Evolutionary conservation across 768 basidiomycete species (phyloP).

Genomic region (Podaxis sp.): DNA sequence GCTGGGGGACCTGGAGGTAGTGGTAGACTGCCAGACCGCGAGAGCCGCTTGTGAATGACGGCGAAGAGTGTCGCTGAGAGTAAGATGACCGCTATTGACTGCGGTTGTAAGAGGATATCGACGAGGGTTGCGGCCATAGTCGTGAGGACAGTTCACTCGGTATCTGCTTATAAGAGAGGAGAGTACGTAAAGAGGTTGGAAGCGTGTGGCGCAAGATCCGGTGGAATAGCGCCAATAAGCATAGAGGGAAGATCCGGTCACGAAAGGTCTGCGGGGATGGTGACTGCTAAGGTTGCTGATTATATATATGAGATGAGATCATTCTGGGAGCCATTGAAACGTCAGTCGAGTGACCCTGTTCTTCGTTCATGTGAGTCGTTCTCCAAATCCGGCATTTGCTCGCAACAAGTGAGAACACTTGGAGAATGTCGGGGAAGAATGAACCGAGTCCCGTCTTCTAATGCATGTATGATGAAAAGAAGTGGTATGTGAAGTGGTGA

Average conservation of each 20-base stretch:
- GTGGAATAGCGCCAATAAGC: neutral
- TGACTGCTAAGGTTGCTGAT: neutral
- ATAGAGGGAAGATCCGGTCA: constrained; percentile 11
- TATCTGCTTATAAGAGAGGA: neutral
- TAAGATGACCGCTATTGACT: constrained; percentile 27
- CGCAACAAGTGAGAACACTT: neutral
- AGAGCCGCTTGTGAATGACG: constrained; percentile 27
- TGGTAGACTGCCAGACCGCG: constrained; percentile 21
- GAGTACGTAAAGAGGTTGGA: constrained; percentile 4
- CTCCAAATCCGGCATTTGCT: neutral
- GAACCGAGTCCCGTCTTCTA: neutral
- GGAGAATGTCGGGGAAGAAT: neutral
- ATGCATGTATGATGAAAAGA: neutral
- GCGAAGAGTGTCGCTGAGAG: constrained; percentile 29
- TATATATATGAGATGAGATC: neutral
- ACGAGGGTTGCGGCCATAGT: constrained; percentile 7
- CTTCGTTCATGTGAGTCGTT: neutral
- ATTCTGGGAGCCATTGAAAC: neutral
- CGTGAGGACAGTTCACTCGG: neutral
- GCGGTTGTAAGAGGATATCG: constrained; percentile 24
- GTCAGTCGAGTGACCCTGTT: neutral
- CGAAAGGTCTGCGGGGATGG: neutral
- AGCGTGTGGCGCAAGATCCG: constrained; percentile 6
- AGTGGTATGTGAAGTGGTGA: neutral
- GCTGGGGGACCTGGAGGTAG: constrained; percentile 45